phyloP scores from a whole-genome alignment of 352 stramenopile genomes.

The Phytophthora cryptogea region DNA sequence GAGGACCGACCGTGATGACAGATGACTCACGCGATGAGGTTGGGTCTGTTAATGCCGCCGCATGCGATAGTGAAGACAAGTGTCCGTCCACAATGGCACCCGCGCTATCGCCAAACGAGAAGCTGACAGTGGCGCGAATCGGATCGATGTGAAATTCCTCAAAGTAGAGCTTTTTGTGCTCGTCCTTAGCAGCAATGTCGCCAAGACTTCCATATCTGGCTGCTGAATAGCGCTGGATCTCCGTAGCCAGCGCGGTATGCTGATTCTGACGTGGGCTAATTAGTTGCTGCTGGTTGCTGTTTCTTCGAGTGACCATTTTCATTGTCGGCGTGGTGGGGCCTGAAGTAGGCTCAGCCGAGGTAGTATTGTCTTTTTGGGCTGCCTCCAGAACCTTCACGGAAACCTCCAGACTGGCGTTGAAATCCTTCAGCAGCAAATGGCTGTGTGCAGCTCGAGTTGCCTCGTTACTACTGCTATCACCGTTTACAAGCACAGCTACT shows the following conservation, averaged over 20 bases:
- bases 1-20: conserved; percentile 68
- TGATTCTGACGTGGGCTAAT: conserved; percentile 28
- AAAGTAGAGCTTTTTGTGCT: conserved; percentile 89
- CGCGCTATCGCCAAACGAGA: conserved; percentile 76
- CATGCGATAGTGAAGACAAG: conserved; percentile 39
- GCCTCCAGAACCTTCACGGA: conserved; percentile 73
- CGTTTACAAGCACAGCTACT: conserved; percentile 31
- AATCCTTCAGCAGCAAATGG: conserved; percentile 67
- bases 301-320: conserved; percentile 34
- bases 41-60: conserved; percentile 28
- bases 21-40: conserved; percentile 40
- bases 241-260: conserved; percentile 33
- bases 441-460: conserved; percentile 43
- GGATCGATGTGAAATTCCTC: conserved; percentile 89
- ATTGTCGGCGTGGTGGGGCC: conserved; percentile 37
- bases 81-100: conserved; percentile 69
- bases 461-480: conserved; percentile 34
- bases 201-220: conserved; percentile 35
- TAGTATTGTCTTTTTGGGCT: conserved; percentile 64
- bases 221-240: conserved; percentile 41
- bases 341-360: conserved; percentile 42
- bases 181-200: conserved; percentile 49
- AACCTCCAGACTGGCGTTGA: conserved; percentile 73
- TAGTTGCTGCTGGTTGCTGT: conserved; percentile 21
- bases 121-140: conserved; percentile 85